Evolutionary conservation across 129 eudicot genomes (phyloP).

Genomic region (Heracleum sosnowskyi): DNA sequence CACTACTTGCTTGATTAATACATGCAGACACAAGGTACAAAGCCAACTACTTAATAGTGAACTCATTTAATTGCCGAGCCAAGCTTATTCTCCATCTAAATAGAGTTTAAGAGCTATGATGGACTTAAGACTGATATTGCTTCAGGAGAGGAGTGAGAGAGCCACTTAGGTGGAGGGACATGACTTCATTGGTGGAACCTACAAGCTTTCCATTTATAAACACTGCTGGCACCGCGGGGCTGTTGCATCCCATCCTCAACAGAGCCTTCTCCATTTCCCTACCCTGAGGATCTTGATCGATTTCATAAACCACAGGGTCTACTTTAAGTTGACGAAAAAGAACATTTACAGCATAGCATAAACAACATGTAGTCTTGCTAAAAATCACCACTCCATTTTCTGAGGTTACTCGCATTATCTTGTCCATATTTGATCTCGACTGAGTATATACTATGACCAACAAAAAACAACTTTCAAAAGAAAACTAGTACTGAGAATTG

Average conservation of each 20-base stretch:
- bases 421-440: slow-evolving; percentile 39
- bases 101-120: background rate
- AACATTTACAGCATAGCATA: slow-evolving; percentile 63
- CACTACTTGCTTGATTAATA: slow-evolving; percentile 17
- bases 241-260: slow-evolving; percentile 41
- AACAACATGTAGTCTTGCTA: slow-evolving; percentile 71
- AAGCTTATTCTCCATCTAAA: slow-evolving; percentile 32
- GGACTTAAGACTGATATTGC: slow-evolving; percentile 41
- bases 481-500: background rate
- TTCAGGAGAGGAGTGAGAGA: slow-evolving; percentile 48
- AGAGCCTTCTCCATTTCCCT: slow-evolving; percentile 72
- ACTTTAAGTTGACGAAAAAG: slow-evolving; percentile 57
- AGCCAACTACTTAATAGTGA: slow-evolving; percentile 10
- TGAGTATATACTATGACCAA: background rate
- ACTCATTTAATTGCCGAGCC: slow-evolving; percentile 22
- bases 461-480: background rate
- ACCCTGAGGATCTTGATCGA: slow-evolving; percentile 57
- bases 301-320: slow-evolving; percentile 38
- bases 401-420: slow-evolving; percentile 38
- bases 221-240: slow-evolving; percentile 54
- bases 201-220: slow-evolving; percentile 58
- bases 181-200: slow-evolving; percentile 88
- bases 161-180: slow-evolving; percentile 92
- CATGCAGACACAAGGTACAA: slow-evolving; percentile 12
- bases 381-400: slow-evolving; percentile 59